phyloP scores from a whole-genome alignment of 2,329 filamentous ascomycete species.

The Phialophora macrospora region DNA sequence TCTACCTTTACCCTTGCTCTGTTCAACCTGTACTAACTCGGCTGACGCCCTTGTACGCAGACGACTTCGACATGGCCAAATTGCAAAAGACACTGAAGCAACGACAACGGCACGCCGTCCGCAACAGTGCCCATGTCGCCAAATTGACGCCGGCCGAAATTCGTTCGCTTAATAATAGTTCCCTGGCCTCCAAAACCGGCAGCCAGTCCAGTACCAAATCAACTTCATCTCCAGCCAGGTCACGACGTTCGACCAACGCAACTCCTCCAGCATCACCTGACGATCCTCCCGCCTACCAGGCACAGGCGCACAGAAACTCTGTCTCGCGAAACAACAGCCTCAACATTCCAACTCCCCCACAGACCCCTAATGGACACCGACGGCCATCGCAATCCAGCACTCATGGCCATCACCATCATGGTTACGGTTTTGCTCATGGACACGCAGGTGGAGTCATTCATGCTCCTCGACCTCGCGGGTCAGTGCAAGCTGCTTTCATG shows the following conservation, averaged over 20 bases:
- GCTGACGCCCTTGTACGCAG: constrained; percentile 22
- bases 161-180: constrained; percentile 38
- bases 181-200: constrained; percentile 29
- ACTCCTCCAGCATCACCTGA: constrained; percentile 34
- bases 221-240: constrained; percentile 22
- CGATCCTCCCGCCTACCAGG: constrained; percentile 19
- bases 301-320: constrained; percentile 20
- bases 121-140: constrained; percentile 33
- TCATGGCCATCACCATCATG: constrained; percentile 23
- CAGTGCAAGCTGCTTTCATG: constrained; percentile 33
- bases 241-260: constrained; percentile 29
- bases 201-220: constrained; percentile 34
- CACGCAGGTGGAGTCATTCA: constrained; percentile 32
- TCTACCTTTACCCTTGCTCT: constrained; percentile 22
- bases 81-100: constrained; percentile 38
- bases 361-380: constrained; percentile 31
- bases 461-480: constrained; percentile 34
- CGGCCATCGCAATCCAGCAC: constrained; percentile 32
- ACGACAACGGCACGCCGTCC: constrained; percentile 33
- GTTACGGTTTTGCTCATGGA: constrained; percentile 4
- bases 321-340: constrained; percentile 25
- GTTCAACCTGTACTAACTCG: constrained; percentile 27
- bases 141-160: constrained; percentile 39
- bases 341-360: constrained; percentile 34
- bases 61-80: constrained; percentile 40